Base-by-base conservation (phyloP, 257 asterid species). In the Solanum virginianum region DNA sequence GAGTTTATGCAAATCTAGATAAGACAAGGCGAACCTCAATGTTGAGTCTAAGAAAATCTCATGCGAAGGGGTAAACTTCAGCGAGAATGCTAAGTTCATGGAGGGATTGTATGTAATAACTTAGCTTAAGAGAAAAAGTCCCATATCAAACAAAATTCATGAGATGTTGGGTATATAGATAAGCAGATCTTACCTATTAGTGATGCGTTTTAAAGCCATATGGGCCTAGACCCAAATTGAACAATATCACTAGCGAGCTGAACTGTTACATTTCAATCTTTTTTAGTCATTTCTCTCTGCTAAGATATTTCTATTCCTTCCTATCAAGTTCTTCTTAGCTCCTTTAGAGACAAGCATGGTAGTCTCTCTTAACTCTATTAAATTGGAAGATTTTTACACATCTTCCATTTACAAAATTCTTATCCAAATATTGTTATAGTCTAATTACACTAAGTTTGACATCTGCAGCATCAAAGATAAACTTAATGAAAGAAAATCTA, bases 391-490 rank as follows among this genome's bases (percentile, higher is more conserved):
- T 43, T 55, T 74, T 86, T 43, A 63, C 17, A 57, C 60, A 15
- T 60, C 80, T 62, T 63, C 85, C 16, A 85, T 62, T 56, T 80
- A 69, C 14, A 84, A 66, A 36, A 43, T 60, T 85, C 22, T 86
- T 79, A 10, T 43, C 74, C 47, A 90, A 57, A 43, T 87, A 84
- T 53, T 82, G 83, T 9, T 24, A 85, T 57, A 88, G 79, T 89
- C 89, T 89, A 9, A 90, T 79, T 10, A 90, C 89, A 1, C 83
- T 45, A 49, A 86, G 82, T 26, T 85, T 85, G 63, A 88, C 81
- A 53, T 63, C 60, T 8, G 83, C 88, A 3, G 86, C 83, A 55
- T 88, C 90, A 5, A 86, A 80, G 15, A 90, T 63, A 59, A 86
- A 90, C 70, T 89, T 84, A 55, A 89, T 85, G n/a, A 86, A 81